A percentile compares a stretch with the other conserved stretches of the same genome.
Conservation (phyloP, 495 filamentous ascomycete genomes). For the Daldinia loculata region DNA sequence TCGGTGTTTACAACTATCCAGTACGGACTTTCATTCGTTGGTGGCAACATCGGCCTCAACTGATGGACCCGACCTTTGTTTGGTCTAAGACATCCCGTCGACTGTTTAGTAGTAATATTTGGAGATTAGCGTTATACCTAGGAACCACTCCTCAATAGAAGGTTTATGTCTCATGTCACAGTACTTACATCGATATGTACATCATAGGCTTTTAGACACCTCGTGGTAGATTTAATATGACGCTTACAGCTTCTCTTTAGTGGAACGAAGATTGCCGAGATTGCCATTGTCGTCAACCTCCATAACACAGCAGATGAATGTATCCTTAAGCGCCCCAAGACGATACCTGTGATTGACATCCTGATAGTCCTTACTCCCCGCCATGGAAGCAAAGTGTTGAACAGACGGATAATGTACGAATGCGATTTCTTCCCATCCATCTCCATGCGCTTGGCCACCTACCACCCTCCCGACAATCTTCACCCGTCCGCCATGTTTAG, state of each 20-base stretch:
- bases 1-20: neutral
- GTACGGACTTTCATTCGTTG: neutral
- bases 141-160: neutral
- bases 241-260: constrained; percentile 26
- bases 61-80: neutral
- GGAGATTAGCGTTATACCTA: neutral
- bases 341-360: constrained; percentile 65
- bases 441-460: constrained; percentile 41
- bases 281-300: constrained; percentile 55
- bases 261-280: neutral
- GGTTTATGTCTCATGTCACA: neutral
- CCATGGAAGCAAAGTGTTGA: constrained; percentile 70
- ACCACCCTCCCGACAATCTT: constrained; percentile 70
- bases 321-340: constrained; percentile 66
- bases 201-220: neutral
- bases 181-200: neutral
- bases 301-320: constrained; percentile 68
- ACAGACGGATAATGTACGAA: constrained; percentile 73
- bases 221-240: neutral
- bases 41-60: constrained; percentile 5
- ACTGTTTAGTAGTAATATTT: neutral
- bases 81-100: constrained; percentile 2
- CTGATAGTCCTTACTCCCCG: constrained; percentile 70
- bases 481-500: constrained; percentile 63
- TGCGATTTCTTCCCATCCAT: constrained; percentile 59